phyloP scores from a whole-genome alignment of 129 eudicot genomes.

The Flaveria sonorensis region DNA sequence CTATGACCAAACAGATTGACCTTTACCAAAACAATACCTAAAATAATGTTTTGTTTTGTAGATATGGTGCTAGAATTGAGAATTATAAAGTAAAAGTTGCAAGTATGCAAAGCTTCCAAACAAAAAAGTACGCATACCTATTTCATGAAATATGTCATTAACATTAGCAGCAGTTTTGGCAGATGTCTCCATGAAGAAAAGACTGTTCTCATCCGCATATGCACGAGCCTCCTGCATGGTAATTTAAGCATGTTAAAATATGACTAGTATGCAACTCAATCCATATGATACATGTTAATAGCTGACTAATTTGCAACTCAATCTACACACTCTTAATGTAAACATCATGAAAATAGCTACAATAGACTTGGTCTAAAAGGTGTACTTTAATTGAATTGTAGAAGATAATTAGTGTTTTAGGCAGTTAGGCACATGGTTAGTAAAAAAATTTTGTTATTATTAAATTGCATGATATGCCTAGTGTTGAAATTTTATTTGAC shows the following conservation, averaged over 20 bases:
- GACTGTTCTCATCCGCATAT: constrained; percentile 93
- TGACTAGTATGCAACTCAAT: not conserved
- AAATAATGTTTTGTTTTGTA: constrained; percentile 1
- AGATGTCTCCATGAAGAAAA: constrained; percentile 91
- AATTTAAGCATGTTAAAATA: not conserved
- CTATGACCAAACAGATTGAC: not conserved
- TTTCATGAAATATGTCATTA: constrained; percentile 83
- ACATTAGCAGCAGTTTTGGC: constrained; percentile 96
- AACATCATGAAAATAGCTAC: not conserved
- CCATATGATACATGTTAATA: not conserved
- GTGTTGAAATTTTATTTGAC: not conserved
- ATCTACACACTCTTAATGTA: not conserved
- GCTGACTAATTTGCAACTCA: not conserved
- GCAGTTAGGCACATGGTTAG: not conserved
- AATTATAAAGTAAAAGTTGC: not conserved
- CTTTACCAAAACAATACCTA: not conserved
- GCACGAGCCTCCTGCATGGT: constrained; percentile 75
- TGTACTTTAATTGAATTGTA: not conserved
- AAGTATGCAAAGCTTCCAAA: constrained; percentile 8
- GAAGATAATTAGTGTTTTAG: not conserved
- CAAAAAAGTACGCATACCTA: constrained; percentile 49
- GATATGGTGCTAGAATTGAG: not conserved
- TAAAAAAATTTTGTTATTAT: too few relatives aligned
- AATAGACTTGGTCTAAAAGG: not conserved
- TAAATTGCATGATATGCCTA: not conserved